Percentiles rank a stretch among this genome's conserved stretches.
These are phyloP conservation scores for Phaeosphaeriaceae sp. DNA, from an alignment of 2,329 filamentous ascomycete genomes.

Conservation along the genomic window DNA sequence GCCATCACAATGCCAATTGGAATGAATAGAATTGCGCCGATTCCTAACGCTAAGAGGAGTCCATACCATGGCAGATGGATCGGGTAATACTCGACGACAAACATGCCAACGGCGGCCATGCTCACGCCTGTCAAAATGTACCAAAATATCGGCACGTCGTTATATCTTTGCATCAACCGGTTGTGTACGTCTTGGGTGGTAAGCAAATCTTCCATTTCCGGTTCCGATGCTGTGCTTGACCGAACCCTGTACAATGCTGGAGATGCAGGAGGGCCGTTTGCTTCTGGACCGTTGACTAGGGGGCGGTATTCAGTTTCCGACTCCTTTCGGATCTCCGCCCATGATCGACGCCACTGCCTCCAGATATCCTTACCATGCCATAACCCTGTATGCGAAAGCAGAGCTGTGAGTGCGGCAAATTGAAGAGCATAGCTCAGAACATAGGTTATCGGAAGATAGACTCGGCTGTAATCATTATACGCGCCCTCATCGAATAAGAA, in stretches of 20 bases:
- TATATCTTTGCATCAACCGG: slow-evolving; percentile 81
- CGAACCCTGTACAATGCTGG: slow-evolving; percentile 25
- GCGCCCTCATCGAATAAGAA: slow-evolving; percentile 79
- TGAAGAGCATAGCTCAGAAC: slow-evolving; percentile 86
- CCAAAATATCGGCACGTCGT: slow-evolving; percentile 82
- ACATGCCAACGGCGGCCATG: slow-evolving; percentile 81
- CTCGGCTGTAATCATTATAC: slow-evolving; percentile 80
- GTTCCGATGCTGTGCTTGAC: slow-evolving; percentile 42
- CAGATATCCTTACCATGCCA: slow-evolving; percentile 87
- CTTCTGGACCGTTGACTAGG: slow-evolving; percentile 32
- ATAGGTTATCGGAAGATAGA: slow-evolving; percentile 87
- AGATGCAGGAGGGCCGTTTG: slow-evolving; percentile 42
- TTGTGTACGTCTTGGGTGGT: slow-evolving; percentile 82
- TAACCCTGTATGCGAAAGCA: slow-evolving; percentile 80
- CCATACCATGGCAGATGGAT: slow-evolving; percentile 88
- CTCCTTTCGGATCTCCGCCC: slow-evolving; percentile 63
- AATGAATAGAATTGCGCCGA: slow-evolving; percentile 83
- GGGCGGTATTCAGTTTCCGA: slow-evolving; percentile 42
- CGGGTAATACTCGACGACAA: slow-evolving; percentile 79
- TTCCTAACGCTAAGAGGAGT: slow-evolving; percentile 75
- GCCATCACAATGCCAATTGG: slow-evolving; percentile 94
- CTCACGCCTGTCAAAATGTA: slow-evolving; percentile 76
- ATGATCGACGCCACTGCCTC: slow-evolving; percentile 74
- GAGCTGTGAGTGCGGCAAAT: slow-evolving; percentile 79
- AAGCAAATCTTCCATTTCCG: slow-evolving; percentile 60